A percentile compares a stretch with the other conserved stretches of the same genome.
These are phyloP conservation scores for Lumnitzera racemosa DNA, from an alignment of 345 rosid species.

Conservation along the genomic window DNA sequence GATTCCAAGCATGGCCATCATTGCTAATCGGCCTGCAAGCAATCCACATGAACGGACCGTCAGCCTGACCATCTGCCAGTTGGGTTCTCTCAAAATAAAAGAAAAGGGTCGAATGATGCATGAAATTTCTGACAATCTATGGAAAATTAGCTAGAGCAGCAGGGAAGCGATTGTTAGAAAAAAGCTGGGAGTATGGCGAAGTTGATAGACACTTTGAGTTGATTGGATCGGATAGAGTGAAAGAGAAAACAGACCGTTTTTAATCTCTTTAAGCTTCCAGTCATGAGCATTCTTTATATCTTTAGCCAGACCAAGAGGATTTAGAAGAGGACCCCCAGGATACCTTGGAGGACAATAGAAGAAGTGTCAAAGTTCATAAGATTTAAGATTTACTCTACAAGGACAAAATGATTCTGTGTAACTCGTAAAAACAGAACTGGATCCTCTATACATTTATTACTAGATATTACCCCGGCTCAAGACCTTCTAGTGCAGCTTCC, in stretches of 20 bases:
- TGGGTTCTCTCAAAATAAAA: too few species aligned
- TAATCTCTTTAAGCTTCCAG: slow-evolving; percentile 89
- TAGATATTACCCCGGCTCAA: slow-evolving; percentile 72
- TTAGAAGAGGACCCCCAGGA: slow-evolving; percentile 90
- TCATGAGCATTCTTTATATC: slow-evolving; percentile 56
- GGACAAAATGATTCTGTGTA: background rate
- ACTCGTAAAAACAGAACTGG: background rate
- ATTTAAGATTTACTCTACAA: too few species aligned
- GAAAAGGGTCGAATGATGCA: too few species aligned
- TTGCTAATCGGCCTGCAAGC: slow-evolving; percentile 72
- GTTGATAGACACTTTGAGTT: too few species aligned
- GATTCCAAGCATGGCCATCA: slow-evolving; percentile 87
- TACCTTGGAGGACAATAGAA: slow-evolving; percentile 33
- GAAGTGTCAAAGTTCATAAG: background rate
- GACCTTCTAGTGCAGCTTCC: slow-evolving; percentile 72
- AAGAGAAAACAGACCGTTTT: slow-evolving; percentile 46
- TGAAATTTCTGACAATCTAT: too few species aligned
- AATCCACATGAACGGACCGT: background rate
- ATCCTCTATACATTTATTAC: background rate
- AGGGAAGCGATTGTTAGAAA: too few species aligned
- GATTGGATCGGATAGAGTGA: background rate
- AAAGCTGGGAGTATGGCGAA: too few species aligned
- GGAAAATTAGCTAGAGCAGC: too few species aligned
- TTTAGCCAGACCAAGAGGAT: slow-evolving; percentile 88
- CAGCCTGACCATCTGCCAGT: background rate